These are phyloP conservation scores for Furcasterigmium sp. DNA, from an alignment of 2,329 filamentous ascomycete species.

Conservation along the genomic window DNA sequence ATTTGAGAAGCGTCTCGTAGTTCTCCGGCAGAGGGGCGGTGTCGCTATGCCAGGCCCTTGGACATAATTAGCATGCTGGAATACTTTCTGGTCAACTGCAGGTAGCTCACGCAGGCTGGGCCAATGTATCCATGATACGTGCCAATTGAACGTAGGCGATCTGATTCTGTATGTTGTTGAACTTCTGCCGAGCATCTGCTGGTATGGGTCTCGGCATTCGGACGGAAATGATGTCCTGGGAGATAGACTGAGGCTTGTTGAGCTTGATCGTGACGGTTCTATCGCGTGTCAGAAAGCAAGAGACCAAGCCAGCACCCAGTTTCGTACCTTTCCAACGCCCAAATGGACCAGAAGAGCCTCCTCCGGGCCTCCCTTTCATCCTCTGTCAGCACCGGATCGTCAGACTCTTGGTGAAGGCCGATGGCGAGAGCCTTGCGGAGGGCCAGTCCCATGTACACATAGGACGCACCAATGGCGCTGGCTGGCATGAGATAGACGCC, in stretches of 20 bases:
- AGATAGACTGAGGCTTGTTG: constrained; percentile 17
- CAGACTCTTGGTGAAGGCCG: constrained; percentile 19
- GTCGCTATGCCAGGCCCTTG: not conserved
- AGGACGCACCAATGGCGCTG: constrained; percentile 25
- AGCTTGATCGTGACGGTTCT: constrained; percentile 19
- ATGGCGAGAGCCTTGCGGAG: constrained; percentile 21
- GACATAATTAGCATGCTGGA: too few species aligned
- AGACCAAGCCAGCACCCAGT: not conserved
- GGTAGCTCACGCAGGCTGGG: constrained; percentile 18
- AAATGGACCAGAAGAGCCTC: constrained; percentile 23
- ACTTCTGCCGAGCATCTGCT: constrained; percentile 18
- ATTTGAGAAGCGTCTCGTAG: constrained; percentile 18
- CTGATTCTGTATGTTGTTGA: constrained; percentile 25
- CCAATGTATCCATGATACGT: constrained; percentile 21
- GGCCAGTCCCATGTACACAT: constrained; percentile 23
- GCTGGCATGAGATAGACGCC: constrained; percentile 28
- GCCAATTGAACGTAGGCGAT: constrained; percentile 22
- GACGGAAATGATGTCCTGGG: constrained; percentile 14
- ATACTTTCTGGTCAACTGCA: too few species aligned
- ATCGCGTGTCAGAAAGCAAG: not conserved
- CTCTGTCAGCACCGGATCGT: constrained; percentile 15
- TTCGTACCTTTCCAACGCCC: constrained; percentile 20
- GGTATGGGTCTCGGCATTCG: constrained; percentile 12
- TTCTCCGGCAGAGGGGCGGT: not conserved
- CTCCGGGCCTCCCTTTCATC: constrained; percentile 16